phyloP scores from a whole-genome alignment of 352 stramenopile species.

The Pythium angustatum region DNA sequence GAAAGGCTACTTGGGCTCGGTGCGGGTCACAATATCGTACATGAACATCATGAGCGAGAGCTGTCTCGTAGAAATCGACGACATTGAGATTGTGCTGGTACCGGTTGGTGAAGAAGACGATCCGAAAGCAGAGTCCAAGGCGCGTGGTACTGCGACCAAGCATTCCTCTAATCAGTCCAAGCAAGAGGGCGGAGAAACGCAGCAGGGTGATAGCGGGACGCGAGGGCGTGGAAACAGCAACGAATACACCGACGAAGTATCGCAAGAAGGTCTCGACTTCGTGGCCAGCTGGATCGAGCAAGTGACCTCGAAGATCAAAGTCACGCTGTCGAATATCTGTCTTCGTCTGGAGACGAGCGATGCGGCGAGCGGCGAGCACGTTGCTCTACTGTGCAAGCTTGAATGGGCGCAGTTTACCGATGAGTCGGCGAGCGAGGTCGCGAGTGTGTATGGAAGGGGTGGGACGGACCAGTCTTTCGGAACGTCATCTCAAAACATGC shows the following conservation, averaged over 20 bases:
- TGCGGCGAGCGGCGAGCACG: slow-evolving; percentile 55
- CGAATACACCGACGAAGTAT: slow-evolving; percentile 74
- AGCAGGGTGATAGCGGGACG: background rate
- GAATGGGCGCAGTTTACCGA: slow-evolving; percentile 86
- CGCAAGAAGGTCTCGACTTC: slow-evolving; percentile 89
- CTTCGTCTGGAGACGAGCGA: slow-evolving; percentile 70
- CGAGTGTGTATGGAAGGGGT: slow-evolving; percentile 61
- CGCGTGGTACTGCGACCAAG: slow-evolving; percentile 1
- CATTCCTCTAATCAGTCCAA: background rate
- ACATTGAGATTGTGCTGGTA: slow-evolving; percentile 88
- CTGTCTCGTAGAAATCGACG: slow-evolving; percentile 85
- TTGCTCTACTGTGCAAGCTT: slow-evolving; percentile 71
- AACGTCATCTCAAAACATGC: slow-evolving; percentile 34
- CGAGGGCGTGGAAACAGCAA: slow-evolving; percentile 10
- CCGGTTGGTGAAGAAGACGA: slow-evolving; percentile 33
- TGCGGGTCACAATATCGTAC: slow-evolving; percentile 85
- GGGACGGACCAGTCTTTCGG: slow-evolving; percentile 14
- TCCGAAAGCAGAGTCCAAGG: slow-evolving; percentile 6
- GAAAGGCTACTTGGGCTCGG: slow-evolving; percentile 83
- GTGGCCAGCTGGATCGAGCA: slow-evolving; percentile 90
- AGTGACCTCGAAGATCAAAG: slow-evolving; percentile 89
- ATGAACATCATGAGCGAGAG: slow-evolving; percentile 88
- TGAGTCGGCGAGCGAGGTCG: slow-evolving; percentile 75
- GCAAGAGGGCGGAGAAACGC: background rate
- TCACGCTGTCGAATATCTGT: slow-evolving; percentile 87